Conservation (phyloP, 2,329 filamentous ascomycete species). For the Coniochaeta pulveracea region DNA sequence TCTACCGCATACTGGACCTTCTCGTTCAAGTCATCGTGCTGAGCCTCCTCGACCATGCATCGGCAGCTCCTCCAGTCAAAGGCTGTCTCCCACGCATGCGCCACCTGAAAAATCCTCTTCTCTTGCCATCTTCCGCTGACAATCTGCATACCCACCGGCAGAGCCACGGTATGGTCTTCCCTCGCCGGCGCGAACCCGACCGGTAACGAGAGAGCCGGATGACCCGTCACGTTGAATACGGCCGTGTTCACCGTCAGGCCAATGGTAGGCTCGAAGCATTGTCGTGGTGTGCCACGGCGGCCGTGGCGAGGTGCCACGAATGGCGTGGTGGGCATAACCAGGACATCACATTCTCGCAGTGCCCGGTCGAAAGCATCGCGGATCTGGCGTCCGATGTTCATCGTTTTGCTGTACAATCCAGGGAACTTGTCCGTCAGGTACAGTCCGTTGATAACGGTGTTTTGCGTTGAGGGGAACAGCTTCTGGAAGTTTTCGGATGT, state of each 20-base stretch:
- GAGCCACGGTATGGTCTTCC: constrained; percentile 22
- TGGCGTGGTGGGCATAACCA: constrained; percentile 37
- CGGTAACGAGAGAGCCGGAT: constrained; percentile 41
- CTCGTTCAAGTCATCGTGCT: background rate
- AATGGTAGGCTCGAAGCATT: constrained; percentile 37
- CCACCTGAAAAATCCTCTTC: constrained; percentile 28
- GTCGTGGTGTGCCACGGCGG: constrained; percentile 23
- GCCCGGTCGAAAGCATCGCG: constrained; percentile 31
- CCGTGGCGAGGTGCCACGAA: constrained; percentile 33
- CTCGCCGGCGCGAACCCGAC: constrained; percentile 30
- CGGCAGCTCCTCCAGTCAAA: constrained; percentile 27
- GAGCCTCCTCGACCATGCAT: background rate
- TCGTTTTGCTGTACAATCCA: constrained; percentile 32
- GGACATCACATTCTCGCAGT: constrained; percentile 27
- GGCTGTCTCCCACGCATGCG: constrained; percentile 31
- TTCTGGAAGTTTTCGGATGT: constrained; percentile 35
- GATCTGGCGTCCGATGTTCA: constrained; percentile 34
- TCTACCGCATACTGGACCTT: constrained; percentile 2
- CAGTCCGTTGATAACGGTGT: constrained; percentile 39
- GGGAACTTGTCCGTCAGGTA: constrained; percentile 33
- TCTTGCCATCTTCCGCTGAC: constrained; percentile 42
- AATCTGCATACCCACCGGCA: constrained; percentile 44
- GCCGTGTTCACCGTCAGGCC: constrained; percentile 45
- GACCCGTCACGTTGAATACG: constrained; percentile 44
- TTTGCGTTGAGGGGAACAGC: constrained; percentile 40